These are phyloP conservation scores for Yueomyces sp. DNA, from an alignment of 1,139 yeast species.

Conservation along the genomic window DNA sequence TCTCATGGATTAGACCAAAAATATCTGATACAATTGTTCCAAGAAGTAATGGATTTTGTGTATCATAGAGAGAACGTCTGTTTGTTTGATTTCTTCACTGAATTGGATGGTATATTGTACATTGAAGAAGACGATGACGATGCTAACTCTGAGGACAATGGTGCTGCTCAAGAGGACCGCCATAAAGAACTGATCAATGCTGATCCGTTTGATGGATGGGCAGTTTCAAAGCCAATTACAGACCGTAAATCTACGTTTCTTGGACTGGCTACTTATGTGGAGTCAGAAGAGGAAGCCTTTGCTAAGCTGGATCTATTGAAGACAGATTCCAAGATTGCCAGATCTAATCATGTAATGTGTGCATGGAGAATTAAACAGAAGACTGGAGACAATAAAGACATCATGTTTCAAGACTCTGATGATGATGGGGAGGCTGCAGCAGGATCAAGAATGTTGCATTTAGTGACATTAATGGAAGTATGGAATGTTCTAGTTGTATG, in stretches of 20 bases:
- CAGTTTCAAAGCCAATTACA: conserved; percentile 55
- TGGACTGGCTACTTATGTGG: conserved; percentile 55
- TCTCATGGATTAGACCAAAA: conserved; percentile 28
- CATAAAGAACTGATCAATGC: conserved; percentile 7
- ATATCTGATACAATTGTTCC: conserved; percentile 33
- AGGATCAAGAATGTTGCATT: conserved; percentile 74
- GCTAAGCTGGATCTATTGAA: conserved; percentile 38
- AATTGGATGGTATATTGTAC: conserved; percentile 40
- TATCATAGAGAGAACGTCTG: conserved; percentile 57
- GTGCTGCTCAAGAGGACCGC: conserved; percentile 1
- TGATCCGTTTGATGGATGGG: conserved; percentile 60
- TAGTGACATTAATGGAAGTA: conserved; percentile 67
- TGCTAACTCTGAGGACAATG: conserved; percentile 4
- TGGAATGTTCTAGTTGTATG: conserved; percentile 78
- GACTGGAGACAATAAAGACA: conserved; percentile 25
- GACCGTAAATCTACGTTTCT: conserved; percentile 84
- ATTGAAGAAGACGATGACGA: conserved; percentile 23
- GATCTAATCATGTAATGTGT: conserved; percentile 70
- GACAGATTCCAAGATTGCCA: conserved; percentile 52
- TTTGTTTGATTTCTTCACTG: conserved; percentile 64
- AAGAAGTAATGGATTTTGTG: conserved; percentile 36
- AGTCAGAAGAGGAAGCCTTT: conserved; percentile 54
- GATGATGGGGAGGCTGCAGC: conserved; percentile 98
- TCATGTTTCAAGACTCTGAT: conserved; percentile 70
- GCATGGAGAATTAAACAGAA: conserved; percentile 64